Conservation (phyloP, 306 rosid genomes). For the Cucurbita moschata region DNA sequence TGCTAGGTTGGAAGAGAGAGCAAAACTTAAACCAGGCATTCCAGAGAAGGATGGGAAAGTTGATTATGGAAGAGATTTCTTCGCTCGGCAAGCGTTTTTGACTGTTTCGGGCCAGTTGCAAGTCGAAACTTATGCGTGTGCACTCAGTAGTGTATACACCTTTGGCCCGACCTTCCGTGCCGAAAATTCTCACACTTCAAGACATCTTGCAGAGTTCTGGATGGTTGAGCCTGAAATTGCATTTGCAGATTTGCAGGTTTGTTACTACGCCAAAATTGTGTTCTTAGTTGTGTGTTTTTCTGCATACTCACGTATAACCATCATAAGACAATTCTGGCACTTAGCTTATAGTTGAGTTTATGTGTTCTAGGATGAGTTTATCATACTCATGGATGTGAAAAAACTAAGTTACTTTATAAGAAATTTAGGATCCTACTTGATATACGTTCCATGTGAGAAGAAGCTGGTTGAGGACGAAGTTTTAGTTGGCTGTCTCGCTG, state of each 20-base stretch:
- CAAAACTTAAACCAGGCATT: conserved; percentile 69
- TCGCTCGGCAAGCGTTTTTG: conserved; percentile 91
- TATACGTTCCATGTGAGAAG: neutral
- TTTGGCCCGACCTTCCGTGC: conserved; percentile 98
- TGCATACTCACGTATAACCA: neutral
- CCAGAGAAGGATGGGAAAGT: conserved; percentile 81
- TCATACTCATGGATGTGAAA: neutral
- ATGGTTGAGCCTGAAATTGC: conserved; percentile 99
- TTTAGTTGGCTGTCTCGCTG: neutral
- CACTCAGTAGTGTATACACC: conserved; percentile 83
- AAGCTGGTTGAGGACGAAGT: neutral
- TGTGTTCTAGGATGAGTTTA: neutral
- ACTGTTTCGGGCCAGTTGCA: conserved; percentile 98
- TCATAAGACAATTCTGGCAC: neutral
- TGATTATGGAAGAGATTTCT: conserved; percentile 74
- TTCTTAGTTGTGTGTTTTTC: neutral
- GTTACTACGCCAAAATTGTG: neutral
- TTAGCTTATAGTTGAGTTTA: neutral
- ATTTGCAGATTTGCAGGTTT: conserved; percentile 79
- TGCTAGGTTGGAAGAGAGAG: conserved; percentile 61
- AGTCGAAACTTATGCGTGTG: conserved; percentile 77
- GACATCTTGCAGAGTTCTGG: conserved; percentile 99
- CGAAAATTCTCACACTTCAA: conserved; percentile 87
- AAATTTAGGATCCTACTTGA: neutral
- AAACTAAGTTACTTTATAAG: neutral